These are phyloP conservation scores for Coelastrella sp. DNA, from an alignment of 139 green algal genomes.

Conservation along the genomic window DNA sequence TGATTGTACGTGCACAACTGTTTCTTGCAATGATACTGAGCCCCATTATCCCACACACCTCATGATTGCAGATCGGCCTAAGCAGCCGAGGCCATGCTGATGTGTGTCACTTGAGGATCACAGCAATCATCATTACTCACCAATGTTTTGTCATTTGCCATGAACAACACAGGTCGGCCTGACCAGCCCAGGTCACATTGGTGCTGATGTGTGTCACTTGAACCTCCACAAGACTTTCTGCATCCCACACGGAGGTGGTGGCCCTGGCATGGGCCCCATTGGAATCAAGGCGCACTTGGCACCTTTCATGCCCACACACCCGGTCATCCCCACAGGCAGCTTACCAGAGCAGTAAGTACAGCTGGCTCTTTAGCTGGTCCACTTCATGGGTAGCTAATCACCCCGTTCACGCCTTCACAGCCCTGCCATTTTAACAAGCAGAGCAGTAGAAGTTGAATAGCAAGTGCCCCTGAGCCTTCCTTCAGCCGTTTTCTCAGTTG, in stretches of 20 bases:
- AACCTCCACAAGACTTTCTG: constrained; percentile 99
- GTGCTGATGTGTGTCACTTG: constrained; percentile 99
- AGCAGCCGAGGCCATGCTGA: constrained; percentile 97
- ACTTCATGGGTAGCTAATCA: no score
- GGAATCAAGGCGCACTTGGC: constrained; percentile 97
- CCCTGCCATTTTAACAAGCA: no score
- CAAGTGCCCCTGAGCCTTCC: no score
- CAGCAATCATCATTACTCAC: no score
- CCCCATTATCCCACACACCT: no score
- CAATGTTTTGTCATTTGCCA: background rate
- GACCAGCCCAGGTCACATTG: constrained; percentile 97
- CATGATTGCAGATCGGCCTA: constrained; percentile 88
- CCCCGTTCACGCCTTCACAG: no score
- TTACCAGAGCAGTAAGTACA: constrained; percentile 57
- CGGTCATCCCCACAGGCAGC: constrained; percentile 90
- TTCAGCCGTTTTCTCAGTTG: no score
- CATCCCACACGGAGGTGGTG: constrained; percentile 98
- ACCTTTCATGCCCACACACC: constrained; percentile 97
- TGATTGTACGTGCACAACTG: no score
- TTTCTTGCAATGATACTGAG: no score
- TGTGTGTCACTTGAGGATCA: constrained; percentile 95
- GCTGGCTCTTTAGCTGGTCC: no score
- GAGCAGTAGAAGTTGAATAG: no score
- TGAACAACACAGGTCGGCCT: constrained; percentile 91
- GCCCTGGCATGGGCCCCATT: constrained; percentile 83